These are phyloP conservation scores for Cicer cuneatum DNA, from an alignment of 306 rosid genomes.

Conservation along the genomic window DNA sequence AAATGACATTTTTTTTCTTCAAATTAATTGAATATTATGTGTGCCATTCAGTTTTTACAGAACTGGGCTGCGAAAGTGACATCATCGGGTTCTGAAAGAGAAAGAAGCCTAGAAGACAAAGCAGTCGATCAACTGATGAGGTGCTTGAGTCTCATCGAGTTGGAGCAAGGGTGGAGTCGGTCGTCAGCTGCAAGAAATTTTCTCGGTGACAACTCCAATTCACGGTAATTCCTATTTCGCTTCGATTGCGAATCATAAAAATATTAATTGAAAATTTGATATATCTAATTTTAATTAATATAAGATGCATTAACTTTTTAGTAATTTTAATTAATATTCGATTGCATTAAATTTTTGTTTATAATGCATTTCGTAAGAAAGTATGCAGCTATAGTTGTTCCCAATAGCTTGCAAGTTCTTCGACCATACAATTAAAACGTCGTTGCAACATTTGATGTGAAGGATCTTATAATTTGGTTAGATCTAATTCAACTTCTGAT, in stretches of 20 bases:
- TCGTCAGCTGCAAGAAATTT: conserved; percentile 60
- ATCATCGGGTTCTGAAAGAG: conserved; percentile 44
- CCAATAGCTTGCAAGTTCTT: conserved; percentile 16
- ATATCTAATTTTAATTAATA: too few relatives aligned
- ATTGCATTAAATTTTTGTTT: too few relatives aligned
- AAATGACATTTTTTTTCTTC: background rate
- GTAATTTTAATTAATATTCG: too few relatives aligned
- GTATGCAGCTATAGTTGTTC: conserved; percentile 21
- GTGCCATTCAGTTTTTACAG: conserved; percentile 50
- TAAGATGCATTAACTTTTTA: too few relatives aligned
- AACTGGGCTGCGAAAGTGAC: conserved; percentile 43
- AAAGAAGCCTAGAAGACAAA: conserved; percentile 57
- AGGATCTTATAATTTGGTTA: background rate
- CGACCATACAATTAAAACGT: conserved; percentile 12
- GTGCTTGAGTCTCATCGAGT: conserved; percentile 70
- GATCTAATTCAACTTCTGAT: background rate
- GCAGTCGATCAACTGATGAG: conserved; percentile 69
- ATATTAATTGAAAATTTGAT: too few relatives aligned
- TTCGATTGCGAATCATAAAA: conserved; percentile 1
- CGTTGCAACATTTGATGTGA: conserved; percentile 18
- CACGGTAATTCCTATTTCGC: conserved; percentile 62
- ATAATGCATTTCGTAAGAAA: too few relatives aligned
- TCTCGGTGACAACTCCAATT: conserved; percentile 74
- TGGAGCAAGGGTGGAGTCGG: conserved; percentile 84
- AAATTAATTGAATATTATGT: conserved; percentile 16